Evolutionary conservation across 108 stramenopile species (phyloP).

Genomic region (Pseudonitzschia delicatissima): DNA sequence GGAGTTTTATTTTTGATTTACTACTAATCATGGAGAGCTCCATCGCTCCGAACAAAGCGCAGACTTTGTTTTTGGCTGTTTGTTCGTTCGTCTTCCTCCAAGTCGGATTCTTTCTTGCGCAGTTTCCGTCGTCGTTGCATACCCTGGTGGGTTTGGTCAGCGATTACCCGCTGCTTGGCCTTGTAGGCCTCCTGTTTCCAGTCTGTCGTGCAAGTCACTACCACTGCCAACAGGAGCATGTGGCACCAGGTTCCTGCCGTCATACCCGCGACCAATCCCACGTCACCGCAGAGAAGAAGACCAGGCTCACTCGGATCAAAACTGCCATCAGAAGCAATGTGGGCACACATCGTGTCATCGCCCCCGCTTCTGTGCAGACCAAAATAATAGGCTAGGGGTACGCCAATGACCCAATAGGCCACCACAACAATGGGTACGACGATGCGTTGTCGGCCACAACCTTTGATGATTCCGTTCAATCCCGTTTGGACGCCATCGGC

Average conservation of each 20-base stretch:
- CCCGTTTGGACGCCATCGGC: constrained; percentile 66
- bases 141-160: too few relatives aligned
- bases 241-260: constrained; percentile 65
- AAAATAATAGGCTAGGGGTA: constrained; percentile 59
- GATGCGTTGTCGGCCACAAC: constrained; percentile 57
- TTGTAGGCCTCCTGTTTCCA: constrained; percentile 42
- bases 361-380: constrained; percentile 38
- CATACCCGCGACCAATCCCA: constrained; percentile 58
- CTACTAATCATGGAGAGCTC: too few relatives aligned
- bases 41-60: too few relatives aligned
- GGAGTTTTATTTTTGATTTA: too few relatives aligned
- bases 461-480: constrained; percentile 61
- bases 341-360: background rate
- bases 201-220: constrained; percentile 33
- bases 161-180: constrained; percentile 26
- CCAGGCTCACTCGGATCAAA: background rate
- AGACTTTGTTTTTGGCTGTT: too few relatives aligned
- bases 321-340: constrained; percentile 12
- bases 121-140: too few relatives aligned
- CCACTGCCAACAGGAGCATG: constrained; percentile 45
- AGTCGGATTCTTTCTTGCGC: too few relatives aligned
- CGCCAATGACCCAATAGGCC: constrained; percentile 61
- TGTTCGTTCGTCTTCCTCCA: too few relatives aligned
- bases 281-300: constrained; percentile 54
- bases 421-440: constrained; percentile 53